These are phyloP conservation scores for Triadica sebifera DNA, from an alignment of 345 rosid genomes.

Conservation along the genomic window DNA sequence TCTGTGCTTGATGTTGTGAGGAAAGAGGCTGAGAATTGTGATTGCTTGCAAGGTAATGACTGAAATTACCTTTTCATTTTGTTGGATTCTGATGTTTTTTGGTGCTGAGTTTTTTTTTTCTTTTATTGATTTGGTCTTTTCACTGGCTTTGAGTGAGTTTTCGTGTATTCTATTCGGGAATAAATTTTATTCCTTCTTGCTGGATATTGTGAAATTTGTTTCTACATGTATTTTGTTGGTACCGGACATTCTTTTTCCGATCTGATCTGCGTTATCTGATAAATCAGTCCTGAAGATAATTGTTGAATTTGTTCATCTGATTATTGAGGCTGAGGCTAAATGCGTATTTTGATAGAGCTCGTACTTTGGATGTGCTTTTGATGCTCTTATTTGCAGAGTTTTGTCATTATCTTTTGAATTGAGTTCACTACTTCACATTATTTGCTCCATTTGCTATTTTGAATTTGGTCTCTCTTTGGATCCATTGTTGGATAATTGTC, in stretches of 20 bases:
- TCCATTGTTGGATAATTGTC: not conserved
- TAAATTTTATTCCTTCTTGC: not conserved
- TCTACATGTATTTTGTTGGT: no score
- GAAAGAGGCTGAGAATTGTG: constrained; percentile 28
- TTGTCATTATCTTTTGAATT: not conserved
- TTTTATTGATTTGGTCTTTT: not conserved
- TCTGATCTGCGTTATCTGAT: no score
- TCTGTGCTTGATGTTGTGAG: constrained; percentile 26
- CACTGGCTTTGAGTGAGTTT: not conserved
- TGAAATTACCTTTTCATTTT: not conserved
- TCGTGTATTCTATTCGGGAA: not conserved
- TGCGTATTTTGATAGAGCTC: not conserved
- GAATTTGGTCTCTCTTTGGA: not conserved
- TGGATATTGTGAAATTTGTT: not conserved
- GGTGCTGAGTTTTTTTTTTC: not conserved
- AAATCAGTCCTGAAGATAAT: no score
- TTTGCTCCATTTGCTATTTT: not conserved
- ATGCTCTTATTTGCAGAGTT: not conserved
- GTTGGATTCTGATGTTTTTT: no score
- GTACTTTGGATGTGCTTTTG: not conserved
- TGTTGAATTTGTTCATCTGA: not conserved
- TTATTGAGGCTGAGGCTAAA: not conserved
- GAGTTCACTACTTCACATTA: not conserved
- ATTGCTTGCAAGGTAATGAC: constrained; percentile 24
- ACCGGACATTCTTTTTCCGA: no score